These are phyloP conservation scores for Cordyceps javanica DNA, from an alignment of 2,329 filamentous ascomycete species.

Conservation along the genomic window DNA sequence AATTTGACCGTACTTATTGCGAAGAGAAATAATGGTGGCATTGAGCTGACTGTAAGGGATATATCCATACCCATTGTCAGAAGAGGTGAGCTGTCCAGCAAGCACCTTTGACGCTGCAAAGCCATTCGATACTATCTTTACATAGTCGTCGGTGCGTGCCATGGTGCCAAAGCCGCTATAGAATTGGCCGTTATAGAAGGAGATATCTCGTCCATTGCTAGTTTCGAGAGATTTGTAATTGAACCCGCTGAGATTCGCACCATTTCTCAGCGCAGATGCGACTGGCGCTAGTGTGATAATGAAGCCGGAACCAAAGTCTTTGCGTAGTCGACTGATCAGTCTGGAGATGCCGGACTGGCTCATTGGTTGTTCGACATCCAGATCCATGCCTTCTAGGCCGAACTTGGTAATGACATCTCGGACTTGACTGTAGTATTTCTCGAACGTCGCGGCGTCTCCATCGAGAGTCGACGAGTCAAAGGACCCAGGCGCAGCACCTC, in stretches of 20 bases:
- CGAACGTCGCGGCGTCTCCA: conserved; percentile 54
- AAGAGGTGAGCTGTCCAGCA: conserved; percentile 70
- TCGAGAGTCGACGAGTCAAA: conserved; percentile 50
- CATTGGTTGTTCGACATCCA: conserved; percentile 72
- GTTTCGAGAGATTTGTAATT: conserved; percentile 66
- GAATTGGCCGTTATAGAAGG: conserved; percentile 84
- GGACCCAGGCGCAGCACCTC: conserved; percentile 70
- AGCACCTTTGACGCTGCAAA: conserved; percentile 69
- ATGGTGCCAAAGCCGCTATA: conserved; percentile 76
- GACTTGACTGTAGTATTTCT: conserved; percentile 66
- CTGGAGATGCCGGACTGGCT: conserved; percentile 58
- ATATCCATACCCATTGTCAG: conserved; percentile 54
- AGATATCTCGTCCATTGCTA: conserved; percentile 54
- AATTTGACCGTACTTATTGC: conserved; percentile 54
- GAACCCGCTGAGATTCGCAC: conserved; percentile 67
- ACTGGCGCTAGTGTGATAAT: conserved; percentile 76
- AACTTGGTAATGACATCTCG: conserved; percentile 54
- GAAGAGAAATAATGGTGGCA: conserved; percentile 33
- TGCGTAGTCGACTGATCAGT: conserved; percentile 58
- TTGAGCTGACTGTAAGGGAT: conserved; percentile 39
- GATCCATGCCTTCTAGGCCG: conserved; percentile 60
- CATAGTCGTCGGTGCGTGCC: conserved; percentile 34
- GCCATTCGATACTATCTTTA: conserved; percentile 47
- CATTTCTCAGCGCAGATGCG: conserved; percentile 57
- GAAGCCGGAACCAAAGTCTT: conserved; percentile 62